These are phyloP conservation scores for Lantana camara DNA, from an alignment of 257 asterid species.

Conservation along the genomic window DNA sequence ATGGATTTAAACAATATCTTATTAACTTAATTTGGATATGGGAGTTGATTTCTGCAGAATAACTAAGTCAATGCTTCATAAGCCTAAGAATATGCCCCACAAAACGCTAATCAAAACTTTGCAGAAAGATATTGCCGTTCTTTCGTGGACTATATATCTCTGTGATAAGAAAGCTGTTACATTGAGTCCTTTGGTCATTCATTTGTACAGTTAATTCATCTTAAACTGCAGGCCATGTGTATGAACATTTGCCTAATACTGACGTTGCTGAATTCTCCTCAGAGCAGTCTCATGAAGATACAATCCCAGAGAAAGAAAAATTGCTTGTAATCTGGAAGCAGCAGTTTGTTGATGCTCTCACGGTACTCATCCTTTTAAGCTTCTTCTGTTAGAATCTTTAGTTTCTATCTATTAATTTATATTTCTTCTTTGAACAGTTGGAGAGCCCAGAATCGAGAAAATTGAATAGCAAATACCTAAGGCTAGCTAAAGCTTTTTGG, in stretches of 20 bases:
- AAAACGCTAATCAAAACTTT: neutral
- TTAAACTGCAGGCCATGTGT: conserved; percentile 39
- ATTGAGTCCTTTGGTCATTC: neutral
- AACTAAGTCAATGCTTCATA: neutral
- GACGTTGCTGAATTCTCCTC: conserved; percentile 46
- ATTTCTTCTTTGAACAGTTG: conserved; percentile 47
- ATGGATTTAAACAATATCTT: too few species aligned
- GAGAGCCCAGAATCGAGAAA: conserved; percentile 60
- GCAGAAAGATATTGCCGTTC: neutral
- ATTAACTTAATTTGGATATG: neutral
- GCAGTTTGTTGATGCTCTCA: conserved; percentile 67
- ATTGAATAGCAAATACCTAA: conserved; percentile 37
- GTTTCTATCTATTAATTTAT: too few species aligned
- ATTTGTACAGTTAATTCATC: conserved; percentile 20
- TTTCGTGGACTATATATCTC: too few species aligned
- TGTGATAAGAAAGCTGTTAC: neutral
- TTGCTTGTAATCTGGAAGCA: conserved; percentile 67
- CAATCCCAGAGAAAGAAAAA: conserved; percentile 36
- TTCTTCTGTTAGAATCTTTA: conserved; percentile 1
- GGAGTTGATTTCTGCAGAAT: neutral
- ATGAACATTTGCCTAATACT: conserved; percentile 44
- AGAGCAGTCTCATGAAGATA: conserved; percentile 31
- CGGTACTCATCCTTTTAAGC: conserved; percentile 42
- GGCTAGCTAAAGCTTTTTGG: conserved; percentile 57
- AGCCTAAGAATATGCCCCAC: neutral